Evolutionary conservation across 371 early-diverging fungal species (phyloP).

Genomic region (Syncephalastrum sp.): DNA sequence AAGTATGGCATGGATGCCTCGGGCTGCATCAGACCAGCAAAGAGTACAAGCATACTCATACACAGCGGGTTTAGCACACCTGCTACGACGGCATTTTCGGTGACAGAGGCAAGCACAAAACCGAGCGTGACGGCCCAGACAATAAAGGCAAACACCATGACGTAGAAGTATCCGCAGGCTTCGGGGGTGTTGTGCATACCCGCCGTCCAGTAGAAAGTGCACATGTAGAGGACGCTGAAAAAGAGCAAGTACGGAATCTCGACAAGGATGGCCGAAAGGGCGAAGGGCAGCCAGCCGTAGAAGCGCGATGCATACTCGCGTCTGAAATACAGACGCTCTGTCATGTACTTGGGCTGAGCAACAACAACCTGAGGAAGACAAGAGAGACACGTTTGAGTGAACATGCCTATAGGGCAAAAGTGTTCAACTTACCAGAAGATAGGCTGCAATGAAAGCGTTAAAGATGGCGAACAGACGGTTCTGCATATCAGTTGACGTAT

Average conservation of each 20-base stretch:
- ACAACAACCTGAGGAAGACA: conserved; percentile 46
- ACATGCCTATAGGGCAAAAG: conserved; percentile 30
- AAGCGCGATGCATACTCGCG: conserved; percentile 71
- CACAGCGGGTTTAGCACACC: conserved; percentile 73
- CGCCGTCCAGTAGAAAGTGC: conserved; percentile 69
- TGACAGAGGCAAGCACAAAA: conserved; percentile 45
- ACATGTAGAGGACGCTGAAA: conserved; percentile 55
- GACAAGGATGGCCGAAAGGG: conserved; percentile 52
- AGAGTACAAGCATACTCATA: conserved; percentile 66
- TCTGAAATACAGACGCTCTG: conserved; percentile 63
- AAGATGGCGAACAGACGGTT: conserved; percentile 69
- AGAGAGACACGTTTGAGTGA: conserved; percentile 12
- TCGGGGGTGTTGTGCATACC: conserved; percentile 52
- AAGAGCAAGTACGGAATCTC: conserved; percentile 64
- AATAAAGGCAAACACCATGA: conserved; percentile 58
- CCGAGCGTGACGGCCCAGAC: conserved; percentile 70
- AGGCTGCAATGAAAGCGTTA: conserved; percentile 55
- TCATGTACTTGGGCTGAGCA: conserved; percentile 58
- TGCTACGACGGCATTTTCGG: conserved; percentile 60
- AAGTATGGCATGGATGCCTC: conserved; percentile 66
- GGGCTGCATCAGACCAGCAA: conserved; percentile 74
- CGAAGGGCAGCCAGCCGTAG: conserved; percentile 72
- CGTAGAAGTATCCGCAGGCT: conserved; percentile 60
- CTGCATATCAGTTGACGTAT: conserved; percentile 52
- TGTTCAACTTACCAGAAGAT: conserved; percentile 30